phyloP scores from a whole-genome alignment of 2,329 filamentous ascomycete genomes.

The Talaromyces amestolkiae region DNA sequence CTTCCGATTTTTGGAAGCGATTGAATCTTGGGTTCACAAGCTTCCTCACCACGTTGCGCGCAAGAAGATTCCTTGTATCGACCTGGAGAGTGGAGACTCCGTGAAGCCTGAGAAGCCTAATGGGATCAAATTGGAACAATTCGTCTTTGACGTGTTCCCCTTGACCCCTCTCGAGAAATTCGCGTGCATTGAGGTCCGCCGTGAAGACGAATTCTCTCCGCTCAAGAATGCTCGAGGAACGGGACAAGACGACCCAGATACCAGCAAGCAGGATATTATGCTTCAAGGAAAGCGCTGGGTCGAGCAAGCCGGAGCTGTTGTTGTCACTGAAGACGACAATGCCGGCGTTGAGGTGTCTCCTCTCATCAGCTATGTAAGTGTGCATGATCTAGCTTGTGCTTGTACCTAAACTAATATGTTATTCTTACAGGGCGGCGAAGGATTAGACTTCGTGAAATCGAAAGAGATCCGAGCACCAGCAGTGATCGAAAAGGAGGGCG shows the following conservation, averaged over 20 bases:
- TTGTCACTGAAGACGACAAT: constrained; percentile 61
- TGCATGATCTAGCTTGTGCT: constrained; percentile 1
- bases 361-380: constrained; percentile 89
- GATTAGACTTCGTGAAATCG: constrained; percentile 59
- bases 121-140: constrained; percentile 98
- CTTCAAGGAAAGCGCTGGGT: constrained; percentile 84
- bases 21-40: constrained; percentile 79
- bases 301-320: constrained; percentile 70
- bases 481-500: constrained; percentile 60
- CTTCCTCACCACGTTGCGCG: constrained; percentile 93
- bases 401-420: constrained; percentile 18
- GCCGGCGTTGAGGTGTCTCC: constrained; percentile 87
- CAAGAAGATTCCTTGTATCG: constrained; percentile 94
- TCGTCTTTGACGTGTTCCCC: constrained; percentile 98
- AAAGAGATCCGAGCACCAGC: constrained; percentile 62
- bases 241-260: constrained; percentile 90
- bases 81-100: constrained; percentile 71
- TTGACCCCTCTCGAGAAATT: constrained; percentile 83
- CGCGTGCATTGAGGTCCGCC: constrained; percentile 90
- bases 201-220: constrained; percentile 97
- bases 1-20: constrained; percentile 84
- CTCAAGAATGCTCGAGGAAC: constrained; percentile 87
- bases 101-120: constrained; percentile 94
- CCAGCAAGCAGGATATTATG: constrained; percentile 87
- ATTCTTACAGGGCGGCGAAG: constrained; percentile 57